Evolutionary conservation across 2,329 filamentous ascomycete species (phyloP).

Genomic region (Aplosporella prunicola): DNA sequence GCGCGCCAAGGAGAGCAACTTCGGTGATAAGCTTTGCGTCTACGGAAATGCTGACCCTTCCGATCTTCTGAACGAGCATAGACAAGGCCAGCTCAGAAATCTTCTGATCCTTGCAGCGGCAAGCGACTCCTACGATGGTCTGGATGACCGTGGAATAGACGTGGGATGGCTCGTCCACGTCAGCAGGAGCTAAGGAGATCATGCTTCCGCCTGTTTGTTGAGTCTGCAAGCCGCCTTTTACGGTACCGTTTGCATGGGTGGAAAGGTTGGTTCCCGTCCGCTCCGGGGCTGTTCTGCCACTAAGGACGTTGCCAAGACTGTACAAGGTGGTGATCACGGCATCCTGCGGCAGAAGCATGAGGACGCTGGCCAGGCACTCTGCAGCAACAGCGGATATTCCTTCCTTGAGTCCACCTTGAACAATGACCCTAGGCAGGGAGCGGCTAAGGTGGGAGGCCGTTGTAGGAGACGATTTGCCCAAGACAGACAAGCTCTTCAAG

Average conservation of each 20-base stretch:
- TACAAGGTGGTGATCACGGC: conserved; percentile 92
- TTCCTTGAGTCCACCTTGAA: conserved; percentile 65
- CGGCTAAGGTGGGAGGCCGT: conserved; percentile 69
- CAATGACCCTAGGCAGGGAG: conserved; percentile 75
- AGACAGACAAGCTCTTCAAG: conserved; percentile 70
- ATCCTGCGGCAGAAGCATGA: conserved; percentile 80
- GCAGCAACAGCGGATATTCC: conserved; percentile 67
- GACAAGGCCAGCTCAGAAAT: conserved; percentile 88
- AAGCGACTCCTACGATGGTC: conserved; percentile 84
- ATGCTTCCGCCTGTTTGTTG: conserved; percentile 57
- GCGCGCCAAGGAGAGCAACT: conserved; percentile 66
- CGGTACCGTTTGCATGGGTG: conserved; percentile 27
- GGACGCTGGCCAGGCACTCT: conserved; percentile 70
- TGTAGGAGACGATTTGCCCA: conserved; percentile 64
- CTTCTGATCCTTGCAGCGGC: conserved; percentile 73
- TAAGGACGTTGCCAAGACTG: conserved; percentile 90
- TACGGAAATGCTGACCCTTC: conserved; percentile 68
- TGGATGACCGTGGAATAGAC: conserved; percentile 88
- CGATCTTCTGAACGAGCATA: conserved; percentile 93
- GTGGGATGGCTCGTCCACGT: conserved; percentile 67
- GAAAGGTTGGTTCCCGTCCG: conserved; percentile 37
- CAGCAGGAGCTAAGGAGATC: conserved; percentile 65
- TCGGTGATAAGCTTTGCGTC: conserved; percentile 81
- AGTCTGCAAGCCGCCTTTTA: conserved; percentile 26
- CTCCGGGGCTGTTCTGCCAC: conserved; percentile 52